These are phyloP conservation scores for Boletus pseudo-olivaceus DNA, from an alignment of 768 basidiomycete species.

Conservation along the genomic window DNA sequence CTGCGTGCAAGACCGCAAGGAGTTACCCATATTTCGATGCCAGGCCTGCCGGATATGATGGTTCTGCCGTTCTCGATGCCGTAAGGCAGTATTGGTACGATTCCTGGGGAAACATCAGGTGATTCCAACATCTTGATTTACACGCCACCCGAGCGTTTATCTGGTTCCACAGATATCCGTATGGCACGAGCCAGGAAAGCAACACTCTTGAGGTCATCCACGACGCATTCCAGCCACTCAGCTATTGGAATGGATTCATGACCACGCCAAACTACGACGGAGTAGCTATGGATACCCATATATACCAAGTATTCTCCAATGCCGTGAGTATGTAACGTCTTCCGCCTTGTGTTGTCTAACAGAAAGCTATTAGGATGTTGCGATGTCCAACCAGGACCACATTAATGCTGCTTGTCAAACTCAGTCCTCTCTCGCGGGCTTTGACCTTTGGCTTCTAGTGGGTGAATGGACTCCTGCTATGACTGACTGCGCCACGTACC, in stretches of 20 bases:
- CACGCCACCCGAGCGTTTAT: neutral
- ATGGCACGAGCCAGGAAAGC: slow-evolving; percentile 40
- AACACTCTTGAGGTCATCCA: slow-evolving; percentile 67
- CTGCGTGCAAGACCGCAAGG: neutral
- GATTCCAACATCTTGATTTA: neutral
- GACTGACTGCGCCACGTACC: slow-evolving; percentile 58
- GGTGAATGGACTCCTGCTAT: slow-evolving; percentile 85
- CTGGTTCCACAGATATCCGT: slow-evolving; percentile 34
- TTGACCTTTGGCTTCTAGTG: slow-evolving; percentile 76
- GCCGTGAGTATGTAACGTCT: slow-evolving; percentile 37
- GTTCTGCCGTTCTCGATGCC: slow-evolving; percentile 46
- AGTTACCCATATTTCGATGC: neutral
- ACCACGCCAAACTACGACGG: slow-evolving; percentile 50
- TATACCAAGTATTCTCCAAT: slow-evolving; percentile 71
- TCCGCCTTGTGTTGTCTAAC: neutral
- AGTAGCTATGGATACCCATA: slow-evolving; percentile 77
- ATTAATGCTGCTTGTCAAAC: slow-evolving; percentile 56
- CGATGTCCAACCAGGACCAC: slow-evolving; percentile 49
- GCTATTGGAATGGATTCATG: slow-evolving; percentile 66
- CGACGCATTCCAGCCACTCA: slow-evolving; percentile 76
- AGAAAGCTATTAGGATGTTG: slow-evolving; percentile 37
- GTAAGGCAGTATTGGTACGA: slow-evolving; percentile 65
- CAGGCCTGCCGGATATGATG: slow-evolving; percentile 73
- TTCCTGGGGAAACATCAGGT: slow-evolving; percentile 75
- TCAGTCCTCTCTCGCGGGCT: slow-evolving; percentile 43